These are phyloP conservation scores for Ascochyta viciae-villosae DNA, from an alignment of 2,329 filamentous ascomycete species.

Conservation along the genomic window DNA sequence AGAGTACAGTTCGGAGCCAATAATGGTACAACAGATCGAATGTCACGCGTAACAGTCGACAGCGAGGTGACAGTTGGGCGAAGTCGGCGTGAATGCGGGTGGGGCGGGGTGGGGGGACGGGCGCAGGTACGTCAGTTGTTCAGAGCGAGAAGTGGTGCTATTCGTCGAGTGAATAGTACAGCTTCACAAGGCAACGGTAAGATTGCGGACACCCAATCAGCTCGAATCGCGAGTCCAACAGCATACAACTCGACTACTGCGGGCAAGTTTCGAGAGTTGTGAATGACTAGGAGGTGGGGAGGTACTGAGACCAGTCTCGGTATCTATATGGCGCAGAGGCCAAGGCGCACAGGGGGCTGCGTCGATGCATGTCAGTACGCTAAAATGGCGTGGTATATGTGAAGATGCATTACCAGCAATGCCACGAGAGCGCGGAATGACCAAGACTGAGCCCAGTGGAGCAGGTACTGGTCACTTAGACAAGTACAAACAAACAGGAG, in stretches of 20 bases:
- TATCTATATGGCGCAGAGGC: constrained; percentile 31
- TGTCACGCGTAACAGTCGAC: constrained; percentile 2
- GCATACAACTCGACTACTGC: not conserved
- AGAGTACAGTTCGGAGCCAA: constrained; percentile 2
- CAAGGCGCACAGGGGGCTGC: constrained; percentile 20
- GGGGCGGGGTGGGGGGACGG: constrained; percentile 20
- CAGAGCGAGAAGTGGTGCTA: constrained; percentile 24
- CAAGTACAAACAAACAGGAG: constrained; percentile 41
- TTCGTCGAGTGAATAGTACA: constrained; percentile 30
- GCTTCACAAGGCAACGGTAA: constrained; percentile 36
- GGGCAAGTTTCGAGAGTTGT: constrained; percentile 6
- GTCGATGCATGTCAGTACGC: constrained; percentile 26
- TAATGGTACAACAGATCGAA: constrained; percentile 6
- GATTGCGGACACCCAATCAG: constrained; percentile 7
- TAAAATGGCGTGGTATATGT: constrained; percentile 19
- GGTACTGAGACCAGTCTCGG: constrained; percentile 18
- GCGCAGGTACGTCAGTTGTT: constrained; percentile 26
- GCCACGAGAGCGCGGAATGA: constrained; percentile 35
- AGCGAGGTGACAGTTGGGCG: constrained; percentile 9
- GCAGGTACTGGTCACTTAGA: constrained; percentile 31
- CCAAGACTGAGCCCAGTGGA: constrained; percentile 18
- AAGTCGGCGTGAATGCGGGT: constrained; percentile 28
- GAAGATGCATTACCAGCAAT: constrained; percentile 28
- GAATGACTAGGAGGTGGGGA: constrained; percentile 23
- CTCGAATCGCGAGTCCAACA: constrained; percentile 3